phyloP scores from a whole-genome alignment of 208 protist genomes.

The Leishmania tropica region DNA sequence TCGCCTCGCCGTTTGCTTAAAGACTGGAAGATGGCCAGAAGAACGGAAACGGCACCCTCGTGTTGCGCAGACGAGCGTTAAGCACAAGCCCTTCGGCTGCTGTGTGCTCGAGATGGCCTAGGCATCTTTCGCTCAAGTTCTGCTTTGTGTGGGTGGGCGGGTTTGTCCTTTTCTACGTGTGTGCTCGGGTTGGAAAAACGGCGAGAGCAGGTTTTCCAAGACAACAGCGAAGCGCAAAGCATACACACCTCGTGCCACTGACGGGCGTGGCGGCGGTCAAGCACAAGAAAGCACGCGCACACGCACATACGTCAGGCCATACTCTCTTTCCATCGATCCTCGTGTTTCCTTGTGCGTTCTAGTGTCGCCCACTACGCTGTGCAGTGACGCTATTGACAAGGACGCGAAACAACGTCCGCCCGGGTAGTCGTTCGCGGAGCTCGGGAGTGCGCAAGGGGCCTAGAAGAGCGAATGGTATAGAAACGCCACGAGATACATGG shows the following conservation, averaged over 20 bases:
- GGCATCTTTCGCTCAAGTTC: background rate
- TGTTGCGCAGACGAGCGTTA: background rate
- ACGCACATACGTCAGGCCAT: background rate
- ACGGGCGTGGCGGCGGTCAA: background rate
- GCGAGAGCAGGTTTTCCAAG: background rate
- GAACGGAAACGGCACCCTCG: background rate
- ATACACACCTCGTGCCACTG: background rate
- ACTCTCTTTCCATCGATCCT: background rate
- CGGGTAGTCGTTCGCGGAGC: background rate
- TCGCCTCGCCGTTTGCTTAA: background rate
- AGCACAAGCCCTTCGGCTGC: background rate
- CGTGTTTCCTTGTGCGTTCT: background rate
- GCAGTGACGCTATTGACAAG: background rate
- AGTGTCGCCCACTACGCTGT: background rate
- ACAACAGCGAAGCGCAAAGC: background rate
- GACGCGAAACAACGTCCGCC: background rate
- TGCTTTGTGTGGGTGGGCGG: background rate
- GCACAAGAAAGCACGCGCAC: background rate
- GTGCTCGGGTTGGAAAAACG: too few species aligned
- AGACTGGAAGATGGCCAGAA: background rate
- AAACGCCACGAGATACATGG: conserved; percentile 16
- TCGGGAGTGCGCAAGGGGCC: background rate
- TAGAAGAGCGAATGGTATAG: conserved; percentile 10
- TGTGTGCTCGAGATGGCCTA: background rate
- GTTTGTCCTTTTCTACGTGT: background rate